A percentile compares a stretch with the other conserved stretches of the same genome.
These are phyloP conservation scores for Verticillium nubilum DNA, from an alignment of 2,329 filamentous ascomycete species.

Conservation along the genomic window DNA sequence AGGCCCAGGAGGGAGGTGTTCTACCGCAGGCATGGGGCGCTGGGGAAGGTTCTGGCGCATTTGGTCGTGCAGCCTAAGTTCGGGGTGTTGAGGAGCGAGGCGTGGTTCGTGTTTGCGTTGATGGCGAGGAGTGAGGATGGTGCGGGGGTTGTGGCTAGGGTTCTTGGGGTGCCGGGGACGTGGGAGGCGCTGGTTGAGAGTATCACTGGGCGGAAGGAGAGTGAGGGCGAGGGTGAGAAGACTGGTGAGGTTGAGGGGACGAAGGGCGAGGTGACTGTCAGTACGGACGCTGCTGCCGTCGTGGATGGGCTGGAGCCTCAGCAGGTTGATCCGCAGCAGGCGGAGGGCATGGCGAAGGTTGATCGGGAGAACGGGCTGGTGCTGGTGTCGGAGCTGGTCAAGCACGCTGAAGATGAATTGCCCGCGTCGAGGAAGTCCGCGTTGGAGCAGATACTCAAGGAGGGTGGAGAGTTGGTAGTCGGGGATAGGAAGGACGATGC, in stretches of 20 bases:
- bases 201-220: constrained; percentile 36
- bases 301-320: constrained; percentile 38
- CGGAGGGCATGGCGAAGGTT: constrained; percentile 40
- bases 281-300: constrained; percentile 12
- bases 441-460: constrained; percentile 44
- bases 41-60: constrained; percentile 40
- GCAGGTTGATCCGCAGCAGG: constrained; percentile 36
- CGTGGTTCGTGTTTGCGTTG: constrained; percentile 57
- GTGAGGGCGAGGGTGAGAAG: not conserved
- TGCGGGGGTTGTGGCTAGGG: constrained; percentile 35
- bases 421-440: constrained; percentile 28
- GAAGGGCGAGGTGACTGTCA: constrained; percentile 7
- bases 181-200: constrained; percentile 38
- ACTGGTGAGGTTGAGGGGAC: constrained; percentile 2
- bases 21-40: constrained; percentile 25
- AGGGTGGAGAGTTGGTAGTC: constrained; percentile 42
- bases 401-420: constrained; percentile 34
- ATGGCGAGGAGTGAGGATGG: constrained; percentile 49
- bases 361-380: constrained; percentile 60
- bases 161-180: constrained; percentile 34
- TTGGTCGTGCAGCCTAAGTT: constrained; percentile 54
- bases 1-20: constrained; percentile 27
- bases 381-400: constrained; percentile 49
- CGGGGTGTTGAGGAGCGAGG: constrained; percentile 53
- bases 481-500: constrained; percentile 12